Base-by-base conservation (phyloP, 768 basidiomycete genomes). In the Leccinum disarticulatum region DNA sequence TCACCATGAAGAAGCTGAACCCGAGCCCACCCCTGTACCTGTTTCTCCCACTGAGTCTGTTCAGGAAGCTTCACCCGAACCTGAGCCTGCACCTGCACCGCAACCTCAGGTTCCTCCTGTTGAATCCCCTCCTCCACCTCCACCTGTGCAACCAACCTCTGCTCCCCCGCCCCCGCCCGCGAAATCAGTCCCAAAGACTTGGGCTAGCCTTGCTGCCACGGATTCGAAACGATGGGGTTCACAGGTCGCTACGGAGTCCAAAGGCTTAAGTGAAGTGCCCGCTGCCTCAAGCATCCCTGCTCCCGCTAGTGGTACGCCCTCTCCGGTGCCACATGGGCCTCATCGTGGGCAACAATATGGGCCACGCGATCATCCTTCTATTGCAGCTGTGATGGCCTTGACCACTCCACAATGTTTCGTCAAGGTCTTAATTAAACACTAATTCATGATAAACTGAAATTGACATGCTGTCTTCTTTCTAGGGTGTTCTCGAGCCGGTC, bases 161-260 rank as follows among this genome's bases (percentile, higher is more conserved):
- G 52, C 70, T 31, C 61, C 71, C 10, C 15, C 65, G 25, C 62
- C 78, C 15, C 65, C 74, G 10, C 76, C 80, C 6, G 63, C 71
- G 6, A 80, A 79, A 19, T 74, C 83, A 11, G 76, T 66, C 14
- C 92, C 91, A 15, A 90, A 91, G 71, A 89, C 89, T 0, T 98
- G 95, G 95, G 95, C 95, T 0, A 91, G 88, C 58, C 85, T 97
- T 49, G 95, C 95, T 50, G 94, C 95, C 43, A 74, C 88, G 19
- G 90, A 90, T 69, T 74, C 82, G 15, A 87, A 87, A 69, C 91
- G 90, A 71, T 96, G 94, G 95, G 92, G 93, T 48, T 74, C 86
- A 1, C 84, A 87, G 15, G 88, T 93, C 36, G 91, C 91, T 1
- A 83, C 84, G 58, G 89, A 93, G 58, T 83, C 85, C 3, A 86